A percentile compares a stretch with the other conserved stretches of the same genome.
Evolutionary conservation across 2,329 filamentous ascomycete genomes (phyloP).

Genomic region (Nannizzia gypsea): DNA sequence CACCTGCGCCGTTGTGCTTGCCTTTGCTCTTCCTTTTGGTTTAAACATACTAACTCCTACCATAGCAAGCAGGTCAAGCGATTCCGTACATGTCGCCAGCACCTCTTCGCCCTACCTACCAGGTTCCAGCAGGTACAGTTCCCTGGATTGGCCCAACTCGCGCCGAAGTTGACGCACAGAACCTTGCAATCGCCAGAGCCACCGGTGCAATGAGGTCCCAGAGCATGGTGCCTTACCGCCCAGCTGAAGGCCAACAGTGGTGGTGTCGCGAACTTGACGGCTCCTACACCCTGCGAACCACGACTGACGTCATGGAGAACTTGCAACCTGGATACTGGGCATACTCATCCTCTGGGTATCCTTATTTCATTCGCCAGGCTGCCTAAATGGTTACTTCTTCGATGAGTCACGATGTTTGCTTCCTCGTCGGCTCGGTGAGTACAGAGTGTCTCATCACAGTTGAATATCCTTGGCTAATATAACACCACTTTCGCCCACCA

Average conservation of each 20-base stretch:
- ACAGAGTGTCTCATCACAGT: neutral
- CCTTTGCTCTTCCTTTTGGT: neutral
- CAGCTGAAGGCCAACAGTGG: constrained; percentile 21
- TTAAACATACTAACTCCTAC: neutral
- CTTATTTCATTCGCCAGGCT: constrained; percentile 11
- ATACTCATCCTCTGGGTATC: constrained; percentile 8
- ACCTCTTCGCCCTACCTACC: constrained; percentile 1
- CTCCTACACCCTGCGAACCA: constrained; percentile 24
- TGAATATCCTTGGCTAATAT: neutral
- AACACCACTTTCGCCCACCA: neutral
- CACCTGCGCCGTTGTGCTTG: neutral
- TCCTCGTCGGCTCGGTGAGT: neutral
- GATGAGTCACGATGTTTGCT: neutral
- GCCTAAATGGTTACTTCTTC: neutral
- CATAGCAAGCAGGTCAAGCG: constrained; percentile 5
- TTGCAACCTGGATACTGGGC: constrained; percentile 23
- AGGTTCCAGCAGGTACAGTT: constrained; percentile 7
- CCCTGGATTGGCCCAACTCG: constrained; percentile 15
- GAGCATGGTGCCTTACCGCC: constrained; percentile 23
- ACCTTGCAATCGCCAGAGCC: constrained; percentile 18
- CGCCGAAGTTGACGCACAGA: constrained; percentile 22
- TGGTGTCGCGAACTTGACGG: constrained; percentile 28
- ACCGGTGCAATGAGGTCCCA: constrained; percentile 17
- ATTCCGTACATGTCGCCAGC: constrained; percentile 8
- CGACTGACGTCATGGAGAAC: constrained; percentile 20